Conservation (phyloP, 805 yeast species). For the Cyberlindnera veronae region DNA sequence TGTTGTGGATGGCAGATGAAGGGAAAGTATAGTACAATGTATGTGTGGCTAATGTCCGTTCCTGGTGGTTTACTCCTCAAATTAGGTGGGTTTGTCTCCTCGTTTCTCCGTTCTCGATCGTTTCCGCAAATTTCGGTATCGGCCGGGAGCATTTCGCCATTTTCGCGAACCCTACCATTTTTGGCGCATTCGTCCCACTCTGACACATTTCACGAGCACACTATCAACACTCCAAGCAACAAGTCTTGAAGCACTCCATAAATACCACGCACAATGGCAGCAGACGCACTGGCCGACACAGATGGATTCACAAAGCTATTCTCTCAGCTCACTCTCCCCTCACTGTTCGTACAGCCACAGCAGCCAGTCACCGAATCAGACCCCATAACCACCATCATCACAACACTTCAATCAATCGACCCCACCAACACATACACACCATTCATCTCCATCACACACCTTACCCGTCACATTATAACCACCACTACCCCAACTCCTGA, state of each 20-base stretch:
- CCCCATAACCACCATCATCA: conserved; percentile 3
- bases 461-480: conserved; percentile 9
- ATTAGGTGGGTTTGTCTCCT: background rate
- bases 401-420: conserved; percentile 1
- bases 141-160: too few relatives aligned
- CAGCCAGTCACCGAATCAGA: conserved; percentile 6
- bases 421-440: conserved; percentile 7
- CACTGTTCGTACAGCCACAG: conserved; percentile 14
- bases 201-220: conserved; percentile 6
- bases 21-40: too few relatives aligned
- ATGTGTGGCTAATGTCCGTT: background rate
- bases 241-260: too few relatives aligned
- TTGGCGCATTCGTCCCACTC: too few relatives aligned
- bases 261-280: too few relatives aligned
- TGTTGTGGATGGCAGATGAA: too few relatives aligned
- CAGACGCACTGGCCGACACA: too few relatives aligned
- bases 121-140: too few relatives aligned
- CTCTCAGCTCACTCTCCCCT: conserved; percentile 6
- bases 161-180: too few relatives aligned
- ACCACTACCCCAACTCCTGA: background rate
- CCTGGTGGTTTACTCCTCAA: too few relatives aligned
- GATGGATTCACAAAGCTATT: conserved; percentile 1
- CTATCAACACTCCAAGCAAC: too few relatives aligned
- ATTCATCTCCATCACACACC: conserved; percentile 12
- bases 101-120: background rate